Evolutionary conservation across 495 filamentous ascomycete species (phyloP).

Genomic region (Antarctomyces pellizariae): DNA sequence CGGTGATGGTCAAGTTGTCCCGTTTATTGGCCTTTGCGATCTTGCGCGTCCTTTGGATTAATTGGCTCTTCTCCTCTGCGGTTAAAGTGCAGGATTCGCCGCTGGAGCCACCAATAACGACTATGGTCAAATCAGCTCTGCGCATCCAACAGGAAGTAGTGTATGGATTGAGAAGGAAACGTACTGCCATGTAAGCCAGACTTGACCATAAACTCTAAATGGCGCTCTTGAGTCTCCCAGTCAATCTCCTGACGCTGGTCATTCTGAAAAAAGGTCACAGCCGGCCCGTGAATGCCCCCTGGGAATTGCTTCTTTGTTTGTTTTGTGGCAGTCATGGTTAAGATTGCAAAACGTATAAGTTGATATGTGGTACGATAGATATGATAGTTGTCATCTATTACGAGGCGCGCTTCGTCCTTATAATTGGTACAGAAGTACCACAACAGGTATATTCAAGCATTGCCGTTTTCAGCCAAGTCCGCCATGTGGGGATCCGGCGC

Average conservation of each 20-base stretch:
- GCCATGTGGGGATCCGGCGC: too few species aligned
- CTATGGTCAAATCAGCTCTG: too few species aligned
- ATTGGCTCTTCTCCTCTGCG: slow-evolving; percentile 10
- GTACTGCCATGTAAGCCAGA: slow-evolving; percentile 14
- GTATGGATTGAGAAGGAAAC: not conserved
- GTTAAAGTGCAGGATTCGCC: slow-evolving; percentile 15
- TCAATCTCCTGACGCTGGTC: slow-evolving; percentile 19
- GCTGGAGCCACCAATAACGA: slow-evolving; percentile 17
- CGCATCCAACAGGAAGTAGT: too few species aligned
- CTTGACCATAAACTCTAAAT: slow-evolving; percentile 15
- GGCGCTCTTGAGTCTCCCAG: slow-evolving; percentile 16
- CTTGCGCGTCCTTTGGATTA: slow-evolving; percentile 10
- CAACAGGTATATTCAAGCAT: too few species aligned
- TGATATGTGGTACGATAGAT: too few species aligned
- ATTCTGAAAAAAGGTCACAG: slow-evolving; percentile 17
- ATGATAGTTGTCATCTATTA: too few species aligned
- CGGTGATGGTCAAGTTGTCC: slow-evolving; percentile 12
- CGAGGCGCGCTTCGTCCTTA: too few species aligned
- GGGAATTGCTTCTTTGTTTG: slow-evolving; percentile 11
- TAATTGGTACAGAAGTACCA: too few species aligned
- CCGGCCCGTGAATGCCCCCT: slow-evolving; percentile 18
- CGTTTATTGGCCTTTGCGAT: slow-evolving; percentile 8
- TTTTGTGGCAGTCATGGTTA: slow-evolving; percentile 2
- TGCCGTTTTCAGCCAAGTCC: too few species aligned
- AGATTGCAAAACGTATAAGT: slow-evolving; percentile 1